Evolutionary conservation across 257 asterid species (phyloP).

Genomic region (Jacaranda copaia): DNA sequence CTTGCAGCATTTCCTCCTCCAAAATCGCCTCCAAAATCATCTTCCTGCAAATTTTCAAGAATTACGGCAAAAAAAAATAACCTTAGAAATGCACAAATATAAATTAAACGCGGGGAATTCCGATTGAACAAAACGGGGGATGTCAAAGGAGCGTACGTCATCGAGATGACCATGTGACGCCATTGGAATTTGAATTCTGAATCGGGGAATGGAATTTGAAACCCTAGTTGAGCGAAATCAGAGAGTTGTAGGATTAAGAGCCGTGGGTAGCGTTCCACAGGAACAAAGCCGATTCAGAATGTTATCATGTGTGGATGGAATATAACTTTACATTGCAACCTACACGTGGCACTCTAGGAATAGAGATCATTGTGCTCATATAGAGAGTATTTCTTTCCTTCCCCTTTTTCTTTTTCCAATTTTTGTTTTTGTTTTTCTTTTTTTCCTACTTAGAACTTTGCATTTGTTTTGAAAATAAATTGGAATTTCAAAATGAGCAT

Average conservation of each 20-base stretch:
- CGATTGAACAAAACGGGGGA: conserved; percentile 11
- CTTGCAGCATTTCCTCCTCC: conserved; percentile 48
- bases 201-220: conserved; percentile 37
- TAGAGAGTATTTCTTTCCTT: no score
- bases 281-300: conserved; percentile 19
- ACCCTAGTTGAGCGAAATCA: conserved; percentile 42
- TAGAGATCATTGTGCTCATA: not conserved
- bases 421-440: no score
- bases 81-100: not conserved
- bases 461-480: no score
- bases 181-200: conserved; percentile 50
- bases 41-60: conserved; percentile 53
- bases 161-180: conserved; percentile 66
- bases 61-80: not conserved
- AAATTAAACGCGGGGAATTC: not conserved
- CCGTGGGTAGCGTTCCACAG: conserved; percentile 14
- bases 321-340: not conserved
- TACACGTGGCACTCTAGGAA: not conserved
- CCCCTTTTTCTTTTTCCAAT: not conserved
- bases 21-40: conserved; percentile 88
- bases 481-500: no score
- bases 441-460: not conserved
- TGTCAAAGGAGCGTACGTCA: conserved; percentile 52
- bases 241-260: conserved; percentile 24
- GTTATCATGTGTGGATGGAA: not conserved